phyloP scores from a whole-genome alignment of 169 alveolate species.

The Plasmodium sp. region DNA sequence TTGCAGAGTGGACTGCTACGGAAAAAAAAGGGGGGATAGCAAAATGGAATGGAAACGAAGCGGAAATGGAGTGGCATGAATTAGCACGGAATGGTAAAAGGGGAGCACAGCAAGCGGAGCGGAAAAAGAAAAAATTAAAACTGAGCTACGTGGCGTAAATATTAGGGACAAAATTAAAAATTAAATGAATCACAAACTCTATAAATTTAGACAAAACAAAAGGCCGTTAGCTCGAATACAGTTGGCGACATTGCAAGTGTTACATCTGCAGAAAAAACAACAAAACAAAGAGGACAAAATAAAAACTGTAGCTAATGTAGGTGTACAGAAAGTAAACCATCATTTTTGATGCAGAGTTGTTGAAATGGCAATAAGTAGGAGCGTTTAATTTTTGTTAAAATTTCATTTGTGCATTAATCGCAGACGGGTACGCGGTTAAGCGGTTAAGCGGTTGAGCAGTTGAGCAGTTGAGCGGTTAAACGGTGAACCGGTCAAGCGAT shows the following conservation, averaged over 20 bases:
- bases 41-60: not conserved
- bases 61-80: not conserved
- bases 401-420: not conserved
- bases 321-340: not conserved
- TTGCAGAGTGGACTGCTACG: not conserved
- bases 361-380: conserved; percentile 10
- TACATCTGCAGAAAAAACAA: conserved; percentile 11
- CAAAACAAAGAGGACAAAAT: not conserved
- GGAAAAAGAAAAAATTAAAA: not conserved
- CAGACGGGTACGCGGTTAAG: not conserved
- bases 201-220: not conserved
- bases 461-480: not conserved
- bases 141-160: not conserved
- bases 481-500: not conserved
- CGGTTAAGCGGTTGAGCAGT: too few species aligned
- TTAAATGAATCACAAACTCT: conserved; percentile 29
- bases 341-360: conserved; percentile 1
- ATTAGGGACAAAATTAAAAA: conserved; percentile 37
- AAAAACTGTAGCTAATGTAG: conserved; percentile 11
- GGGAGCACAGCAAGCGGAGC: not conserved
- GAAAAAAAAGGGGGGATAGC: not conserved
- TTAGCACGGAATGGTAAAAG: not conserved
- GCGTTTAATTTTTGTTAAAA: conserved; percentile 1
- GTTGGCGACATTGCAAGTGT: not conserved
- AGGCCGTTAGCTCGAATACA: conserved; percentile 8